phyloP scores from a whole-genome alignment of 2,329 filamentous ascomycete genomes.

The Xylariaceae sp. region DNA sequence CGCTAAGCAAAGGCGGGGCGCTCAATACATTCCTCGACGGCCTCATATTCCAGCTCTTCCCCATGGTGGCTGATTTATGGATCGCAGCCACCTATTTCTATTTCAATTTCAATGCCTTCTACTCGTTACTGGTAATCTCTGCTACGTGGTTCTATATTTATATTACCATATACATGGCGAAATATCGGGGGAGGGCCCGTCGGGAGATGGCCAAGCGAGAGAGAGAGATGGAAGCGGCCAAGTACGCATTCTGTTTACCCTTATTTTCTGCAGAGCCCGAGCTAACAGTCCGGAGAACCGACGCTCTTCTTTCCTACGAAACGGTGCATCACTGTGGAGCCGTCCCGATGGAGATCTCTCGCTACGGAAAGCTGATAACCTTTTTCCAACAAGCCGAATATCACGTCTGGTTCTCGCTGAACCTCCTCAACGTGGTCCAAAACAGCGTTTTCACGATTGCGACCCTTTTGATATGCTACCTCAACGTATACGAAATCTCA shows the following conservation, averaged over 20 bases:
- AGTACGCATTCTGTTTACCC: slow-evolving; percentile 68
- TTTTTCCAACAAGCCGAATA: slow-evolving; percentile 54
- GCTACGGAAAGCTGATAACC: slow-evolving; percentile 50
- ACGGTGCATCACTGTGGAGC: slow-evolving; percentile 63
- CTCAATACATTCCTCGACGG: slow-evolving; percentile 46
- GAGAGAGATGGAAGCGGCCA: slow-evolving; percentile 44
- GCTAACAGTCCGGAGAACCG: too few species aligned
- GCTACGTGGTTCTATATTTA: slow-evolving; percentile 47
- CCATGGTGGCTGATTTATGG: slow-evolving; percentile 46
- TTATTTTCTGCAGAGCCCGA: too few species aligned
- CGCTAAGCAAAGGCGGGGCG: slow-evolving; percentile 41
- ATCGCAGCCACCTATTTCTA: slow-evolving; percentile 44
- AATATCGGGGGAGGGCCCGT: slow-evolving; percentile 39
- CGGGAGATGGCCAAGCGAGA: slow-evolving; percentile 39
- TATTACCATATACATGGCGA: slow-evolving; percentile 46
- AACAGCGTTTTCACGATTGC: slow-evolving; percentile 59
- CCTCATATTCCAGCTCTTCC: slow-evolving; percentile 44
- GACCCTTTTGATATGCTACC: slow-evolving; percentile 52
- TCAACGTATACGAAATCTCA: slow-evolving; percentile 58
- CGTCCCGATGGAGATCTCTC: slow-evolving; percentile 51
- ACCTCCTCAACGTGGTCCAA: slow-evolving; percentile 56
- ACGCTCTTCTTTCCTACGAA: slow-evolving; percentile 44
- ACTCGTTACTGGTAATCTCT: slow-evolving; percentile 42
- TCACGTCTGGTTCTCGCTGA: slow-evolving; percentile 49
- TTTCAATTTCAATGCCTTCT: slow-evolving; percentile 42